Conservation (phyloP, 2,329 filamentous ascomycete species). For the Neopestalotiopsis rosae region DNA sequence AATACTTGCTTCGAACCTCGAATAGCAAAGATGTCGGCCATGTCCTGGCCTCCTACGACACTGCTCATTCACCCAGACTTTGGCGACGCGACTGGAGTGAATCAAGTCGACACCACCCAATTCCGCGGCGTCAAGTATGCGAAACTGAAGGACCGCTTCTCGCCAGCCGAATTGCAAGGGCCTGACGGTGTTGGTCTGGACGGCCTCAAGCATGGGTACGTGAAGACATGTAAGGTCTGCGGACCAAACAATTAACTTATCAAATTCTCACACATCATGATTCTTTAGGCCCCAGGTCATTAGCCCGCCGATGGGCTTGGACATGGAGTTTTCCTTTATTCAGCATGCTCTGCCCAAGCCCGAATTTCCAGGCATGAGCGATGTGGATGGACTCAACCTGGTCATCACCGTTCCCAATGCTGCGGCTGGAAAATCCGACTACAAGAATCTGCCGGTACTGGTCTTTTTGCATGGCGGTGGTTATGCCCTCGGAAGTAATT, state of each 20-base stretch:
- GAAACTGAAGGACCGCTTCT: background rate
- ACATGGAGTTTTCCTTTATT: background rate
- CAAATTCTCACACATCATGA: background rate
- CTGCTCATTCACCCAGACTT: background rate
- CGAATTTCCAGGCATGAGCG: background rate
- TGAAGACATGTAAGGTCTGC: background rate
- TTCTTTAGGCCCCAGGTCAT: background rate
- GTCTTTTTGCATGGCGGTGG: slow-evolving; percentile 8
- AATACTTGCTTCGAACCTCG: background rate
- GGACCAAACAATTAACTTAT: background rate
- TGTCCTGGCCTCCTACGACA: background rate
- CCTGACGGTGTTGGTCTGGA: background rate
- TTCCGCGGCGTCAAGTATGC: background rate
- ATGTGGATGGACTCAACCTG: background rate
- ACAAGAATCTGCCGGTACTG: background rate
- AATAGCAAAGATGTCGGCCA: background rate
- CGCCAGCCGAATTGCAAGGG: background rate
- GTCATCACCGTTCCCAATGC: background rate
- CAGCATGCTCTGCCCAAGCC: background rate
- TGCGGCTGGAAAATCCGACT: background rate
- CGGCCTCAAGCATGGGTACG: background rate
- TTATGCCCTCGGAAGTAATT: background rate
- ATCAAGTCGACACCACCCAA: background rate
- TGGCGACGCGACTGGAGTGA: background rate
- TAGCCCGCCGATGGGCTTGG: background rate